phyloP scores from a whole-genome alignment of 2,329 filamentous ascomycete genomes.

The Nothomitra cinnamomea region DNA sequence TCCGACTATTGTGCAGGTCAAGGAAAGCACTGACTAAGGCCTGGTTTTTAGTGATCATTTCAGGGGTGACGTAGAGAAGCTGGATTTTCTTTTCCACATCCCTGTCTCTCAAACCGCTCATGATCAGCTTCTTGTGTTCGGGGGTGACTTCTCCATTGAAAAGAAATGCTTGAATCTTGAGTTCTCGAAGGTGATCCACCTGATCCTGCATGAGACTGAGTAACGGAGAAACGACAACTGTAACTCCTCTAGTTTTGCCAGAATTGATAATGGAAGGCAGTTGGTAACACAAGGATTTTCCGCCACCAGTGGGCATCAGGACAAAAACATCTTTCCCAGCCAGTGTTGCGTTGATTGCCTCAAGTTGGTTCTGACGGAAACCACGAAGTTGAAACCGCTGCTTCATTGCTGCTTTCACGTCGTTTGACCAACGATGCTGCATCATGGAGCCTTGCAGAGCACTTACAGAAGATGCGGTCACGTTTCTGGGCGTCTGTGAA shows the following conservation, averaged over 20 bases:
- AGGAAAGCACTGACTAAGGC: conserved; percentile 49
- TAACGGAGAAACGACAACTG: conserved; percentile 84
- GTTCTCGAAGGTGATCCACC: conserved; percentile 58
- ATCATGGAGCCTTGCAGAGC: conserved; percentile 26
- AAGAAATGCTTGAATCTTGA: conserved; percentile 62
- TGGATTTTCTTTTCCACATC: conserved; percentile 64
- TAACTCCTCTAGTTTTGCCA: conserved; percentile 72
- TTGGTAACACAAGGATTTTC: conserved; percentile 94
- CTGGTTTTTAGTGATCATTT: conserved; percentile 79
- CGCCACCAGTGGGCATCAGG: conserved; percentile 93
- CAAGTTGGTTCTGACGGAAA: conserved; percentile 80
- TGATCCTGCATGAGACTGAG: conserved; percentile 97
- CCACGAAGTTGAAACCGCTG: conserved; percentile 70
- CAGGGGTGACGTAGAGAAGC: conserved; percentile 85
- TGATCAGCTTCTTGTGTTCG: conserved; percentile 47
- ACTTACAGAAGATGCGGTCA: conserved; percentile 14
- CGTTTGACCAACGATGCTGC: conserved; percentile 64
- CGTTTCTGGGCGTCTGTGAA: conserved; percentile 31
- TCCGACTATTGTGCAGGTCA: conserved; percentile 48
- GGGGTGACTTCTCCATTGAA: conserved; percentile 61
- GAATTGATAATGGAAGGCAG: conserved; percentile 69
- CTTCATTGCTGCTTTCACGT: conserved; percentile 66
- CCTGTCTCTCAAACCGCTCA: conserved; percentile 42
- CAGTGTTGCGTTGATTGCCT: conserved; percentile 89
- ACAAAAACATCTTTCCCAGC: conserved; percentile 81